Percentiles rank a stretch among this genome's conserved stretches.
Evolutionary conservation across 768 basidiomycete genomes (phyloP).

Genomic region (Mycena belliarum): DNA sequence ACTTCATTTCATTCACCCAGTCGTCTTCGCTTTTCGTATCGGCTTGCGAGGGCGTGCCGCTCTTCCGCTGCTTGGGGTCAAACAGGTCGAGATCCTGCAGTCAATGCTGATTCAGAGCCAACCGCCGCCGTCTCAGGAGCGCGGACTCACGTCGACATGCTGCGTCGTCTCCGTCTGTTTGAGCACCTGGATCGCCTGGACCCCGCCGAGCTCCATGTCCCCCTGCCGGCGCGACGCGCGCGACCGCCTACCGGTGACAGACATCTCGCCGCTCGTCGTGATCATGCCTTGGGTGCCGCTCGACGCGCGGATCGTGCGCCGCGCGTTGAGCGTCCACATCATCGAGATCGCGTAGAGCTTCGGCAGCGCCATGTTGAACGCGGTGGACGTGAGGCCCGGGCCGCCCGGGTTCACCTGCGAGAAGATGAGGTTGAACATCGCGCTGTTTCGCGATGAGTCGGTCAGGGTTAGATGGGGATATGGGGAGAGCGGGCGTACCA

Average conservation of each 20-base stretch:
- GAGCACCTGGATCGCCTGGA: conserved; percentile 25
- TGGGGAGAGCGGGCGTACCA: not conserved
- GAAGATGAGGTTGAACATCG: conserved; percentile 35
- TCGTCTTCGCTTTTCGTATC: not conserved
- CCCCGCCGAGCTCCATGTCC: conserved; percentile 8
- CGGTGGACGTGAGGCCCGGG: conserved; percentile 26
- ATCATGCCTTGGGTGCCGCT: not conserved
- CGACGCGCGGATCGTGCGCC: conserved; percentile 23
- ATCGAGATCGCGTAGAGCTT: conserved; percentile 36
- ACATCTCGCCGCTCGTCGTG: not conserved
- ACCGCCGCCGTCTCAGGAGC: not conserved
- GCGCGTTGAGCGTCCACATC: conserved; percentile 38
- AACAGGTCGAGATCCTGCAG: not conserved
- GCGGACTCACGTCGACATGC: conserved; percentile 27
- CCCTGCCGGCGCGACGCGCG: not conserved
- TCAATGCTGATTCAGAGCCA: not conserved
- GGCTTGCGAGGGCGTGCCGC: not conserved
- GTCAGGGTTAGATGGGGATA: too few relatives aligned
- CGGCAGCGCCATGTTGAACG: conserved; percentile 31
- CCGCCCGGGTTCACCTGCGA: conserved; percentile 31
- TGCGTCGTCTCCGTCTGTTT: conserved; percentile 26
- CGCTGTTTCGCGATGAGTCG: conserved; percentile 1
- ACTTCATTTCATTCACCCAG: not conserved
- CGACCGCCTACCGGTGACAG: conserved; percentile 5
- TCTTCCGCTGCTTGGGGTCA: not conserved